Base-by-base conservation (phyloP, 2,329 filamentous ascomycete species). In the Dothidotthia symphoricarpi region DNA sequence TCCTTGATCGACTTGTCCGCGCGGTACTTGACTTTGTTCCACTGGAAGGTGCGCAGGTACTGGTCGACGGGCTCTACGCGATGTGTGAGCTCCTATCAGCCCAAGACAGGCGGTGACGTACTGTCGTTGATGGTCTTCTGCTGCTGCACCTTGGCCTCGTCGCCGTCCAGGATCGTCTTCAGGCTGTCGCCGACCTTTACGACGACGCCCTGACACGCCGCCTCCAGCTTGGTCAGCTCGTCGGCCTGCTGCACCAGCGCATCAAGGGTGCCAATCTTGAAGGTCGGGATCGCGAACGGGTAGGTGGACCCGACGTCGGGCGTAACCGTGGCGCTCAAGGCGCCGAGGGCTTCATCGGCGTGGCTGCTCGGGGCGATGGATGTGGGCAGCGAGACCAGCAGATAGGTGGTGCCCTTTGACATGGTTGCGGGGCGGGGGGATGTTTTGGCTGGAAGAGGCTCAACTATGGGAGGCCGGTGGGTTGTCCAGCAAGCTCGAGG, bases 11-110 rank as follows among this genome's bases (percentile, higher is more conserved):
- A 81, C 67, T 91, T 94, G 69, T 98, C 93, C 47, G 87, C 85
- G 58, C 93, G 83, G 69, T 97, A 98, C 66, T 95, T 93, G 70
- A 95, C 88, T 70, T 93, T 96, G 73, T 97, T 97, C 93, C 93
- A 98, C 51, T 81, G 79, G 69, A 97, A 98, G 38, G 79, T 83
- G 61, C 83, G 81, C 30, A 98, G 74, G 65, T 97, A 98, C 65
- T 91, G 85, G 57, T 96, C 91, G 44, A 91, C 89, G n/a, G 93
- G 90, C 69, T 95, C 91, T 97, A 65, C 31, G 32, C 11, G 9
- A 8, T 13, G 15, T 31, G 43, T 51, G 29, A 41, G 55, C 44
- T 24, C 28, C 31, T 22, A 31, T 17, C 10, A 24, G 28, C 24
- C 16, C 14, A 24, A 16, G 17, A 16, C 13, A 36, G 28, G 31